Conservation (phyloP, 106 monocot species). For the Gastrodia elata region DNA sequence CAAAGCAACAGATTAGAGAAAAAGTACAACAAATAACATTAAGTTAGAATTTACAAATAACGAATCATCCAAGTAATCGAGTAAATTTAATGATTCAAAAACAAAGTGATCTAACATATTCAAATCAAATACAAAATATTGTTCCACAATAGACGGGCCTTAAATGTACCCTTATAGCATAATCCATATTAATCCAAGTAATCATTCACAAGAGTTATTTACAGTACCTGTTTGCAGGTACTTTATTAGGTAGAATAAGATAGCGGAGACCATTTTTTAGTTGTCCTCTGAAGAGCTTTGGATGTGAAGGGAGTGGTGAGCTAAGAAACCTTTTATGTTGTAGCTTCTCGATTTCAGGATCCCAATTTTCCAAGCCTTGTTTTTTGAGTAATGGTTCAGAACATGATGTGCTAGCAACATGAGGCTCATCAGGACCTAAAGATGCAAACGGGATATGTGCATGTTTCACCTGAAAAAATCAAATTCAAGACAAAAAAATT, state of each 20-base stretch:
- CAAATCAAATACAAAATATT: neutral
- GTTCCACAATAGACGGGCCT: neutral
- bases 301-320: constrained; percentile 68
- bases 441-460: constrained; percentile 40
- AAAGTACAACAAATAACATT: neutral
- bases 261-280: constrained; percentile 89
- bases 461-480: constrained; percentile 32
- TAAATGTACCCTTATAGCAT: neutral
- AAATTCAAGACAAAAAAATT: neutral
- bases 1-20: neutral
- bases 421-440: constrained; percentile 89
- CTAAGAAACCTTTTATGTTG: constrained; percentile 48
- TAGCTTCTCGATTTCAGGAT: constrained; percentile 28
- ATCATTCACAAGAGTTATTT: neutral
- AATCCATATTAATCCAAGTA: neutral
- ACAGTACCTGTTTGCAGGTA: constrained; percentile 80
- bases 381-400: constrained; percentile 59
- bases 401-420: constrained; percentile 72
- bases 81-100: neutral
- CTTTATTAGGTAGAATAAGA: constrained; percentile 88
- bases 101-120: neutral
- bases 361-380: constrained; percentile 33
- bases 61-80: neutral
- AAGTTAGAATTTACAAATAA: neutral
- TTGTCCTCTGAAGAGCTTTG: constrained; percentile 75